Percentiles rank a stretch among this genome's conserved stretches.
Conservation (phyloP, 2,329 filamentous ascomycete genomes). For the Teratosphaeria pseudoeucalypti region DNA sequence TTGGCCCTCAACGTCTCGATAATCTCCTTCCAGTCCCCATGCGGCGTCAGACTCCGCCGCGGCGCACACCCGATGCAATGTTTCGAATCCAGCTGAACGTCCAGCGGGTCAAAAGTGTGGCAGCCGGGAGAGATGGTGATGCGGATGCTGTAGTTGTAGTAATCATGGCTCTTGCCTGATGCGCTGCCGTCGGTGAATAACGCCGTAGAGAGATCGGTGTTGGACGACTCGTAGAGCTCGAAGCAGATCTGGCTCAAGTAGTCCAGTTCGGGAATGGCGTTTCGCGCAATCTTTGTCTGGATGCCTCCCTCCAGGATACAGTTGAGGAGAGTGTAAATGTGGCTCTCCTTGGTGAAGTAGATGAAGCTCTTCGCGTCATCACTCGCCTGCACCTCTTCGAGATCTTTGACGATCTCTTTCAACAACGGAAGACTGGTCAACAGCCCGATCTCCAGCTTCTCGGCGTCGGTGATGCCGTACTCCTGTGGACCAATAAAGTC, state of each 20-base stretch:
- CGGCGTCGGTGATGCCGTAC: conserved; percentile 88
- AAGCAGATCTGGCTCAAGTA: conserved; percentile 98
- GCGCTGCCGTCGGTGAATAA: conserved; percentile 17
- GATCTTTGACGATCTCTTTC: conserved; percentile 91
- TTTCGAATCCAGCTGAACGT: conserved; percentile 90
- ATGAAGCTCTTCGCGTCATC: conserved; percentile 92
- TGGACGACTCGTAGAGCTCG: conserved; percentile 92
- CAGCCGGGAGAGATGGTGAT: conserved; percentile 94
- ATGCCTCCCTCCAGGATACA: conserved; percentile 96
- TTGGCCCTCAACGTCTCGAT: conserved; percentile 90
- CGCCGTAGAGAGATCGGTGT: conserved; percentile 31
- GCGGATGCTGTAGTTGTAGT: conserved; percentile 86
- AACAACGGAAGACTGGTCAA: conserved; percentile 86
- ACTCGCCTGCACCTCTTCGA: conserved; percentile 94
- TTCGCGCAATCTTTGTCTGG: conserved; percentile 90
- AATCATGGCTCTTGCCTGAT: conserved; percentile 47
- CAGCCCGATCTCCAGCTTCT: conserved; percentile 97
- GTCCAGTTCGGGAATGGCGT: conserved; percentile 91
- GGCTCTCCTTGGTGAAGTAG: conserved; percentile 98
- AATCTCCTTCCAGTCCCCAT: conserved; percentile 94
- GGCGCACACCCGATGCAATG: conserved; percentile 93
- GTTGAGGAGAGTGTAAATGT: conserved; percentile 96
- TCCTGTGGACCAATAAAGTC: conserved; percentile 98
- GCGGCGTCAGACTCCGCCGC: conserved; percentile 77
- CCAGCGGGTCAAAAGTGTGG: conserved; percentile 89